Percentiles rank a stretch among this genome's conserved stretches.
Conservation (phyloP, 2,329 filamentous ascomycete genomes). For the Rhynchosporium graminicola region DNA sequence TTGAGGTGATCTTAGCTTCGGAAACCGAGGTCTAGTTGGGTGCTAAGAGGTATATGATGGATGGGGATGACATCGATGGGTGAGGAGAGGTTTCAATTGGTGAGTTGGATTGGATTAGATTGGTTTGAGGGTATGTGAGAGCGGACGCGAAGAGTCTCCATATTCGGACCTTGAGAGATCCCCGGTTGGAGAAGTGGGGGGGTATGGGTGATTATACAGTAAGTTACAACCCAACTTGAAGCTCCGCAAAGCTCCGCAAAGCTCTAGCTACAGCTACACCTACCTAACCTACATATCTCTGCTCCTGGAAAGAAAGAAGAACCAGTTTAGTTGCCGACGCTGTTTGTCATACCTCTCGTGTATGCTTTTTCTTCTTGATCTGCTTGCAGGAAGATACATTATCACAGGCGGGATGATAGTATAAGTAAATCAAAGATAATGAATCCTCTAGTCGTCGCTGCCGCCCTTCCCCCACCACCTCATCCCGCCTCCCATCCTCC, state of each 20-base stretch:
- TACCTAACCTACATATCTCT: too few relatives aligned
- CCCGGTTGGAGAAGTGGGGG: conserved; percentile 5
- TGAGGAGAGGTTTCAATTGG: not conserved
- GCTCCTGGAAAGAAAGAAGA: too few relatives aligned
- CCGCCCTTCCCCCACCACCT: too few relatives aligned
- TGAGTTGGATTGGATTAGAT: not conserved
- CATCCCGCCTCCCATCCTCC: too few relatives aligned
- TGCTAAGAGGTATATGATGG: not conserved
- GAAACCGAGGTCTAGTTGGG: conserved; percentile 1
- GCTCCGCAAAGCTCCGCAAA: not conserved
- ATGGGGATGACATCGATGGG: conserved; percentile 9
- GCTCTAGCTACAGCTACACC: not conserved
- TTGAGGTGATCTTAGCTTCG: not conserved
- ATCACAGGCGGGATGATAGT: too few relatives aligned
- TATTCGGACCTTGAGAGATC: not conserved
- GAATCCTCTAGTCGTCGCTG: too few relatives aligned
- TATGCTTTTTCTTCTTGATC: too few relatives aligned
- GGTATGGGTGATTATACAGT: too few relatives aligned
- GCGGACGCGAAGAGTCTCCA: not conserved
- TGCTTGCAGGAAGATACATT: too few relatives aligned
- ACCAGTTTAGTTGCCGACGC: too few relatives aligned
- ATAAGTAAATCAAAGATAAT: too few relatives aligned
- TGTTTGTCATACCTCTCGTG: too few relatives aligned
- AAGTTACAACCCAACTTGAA: not conserved
- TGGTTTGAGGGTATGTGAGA: not conserved